Base-by-base conservation (phyloP, 306 rosid species). In the Prunus salicina region DNA sequence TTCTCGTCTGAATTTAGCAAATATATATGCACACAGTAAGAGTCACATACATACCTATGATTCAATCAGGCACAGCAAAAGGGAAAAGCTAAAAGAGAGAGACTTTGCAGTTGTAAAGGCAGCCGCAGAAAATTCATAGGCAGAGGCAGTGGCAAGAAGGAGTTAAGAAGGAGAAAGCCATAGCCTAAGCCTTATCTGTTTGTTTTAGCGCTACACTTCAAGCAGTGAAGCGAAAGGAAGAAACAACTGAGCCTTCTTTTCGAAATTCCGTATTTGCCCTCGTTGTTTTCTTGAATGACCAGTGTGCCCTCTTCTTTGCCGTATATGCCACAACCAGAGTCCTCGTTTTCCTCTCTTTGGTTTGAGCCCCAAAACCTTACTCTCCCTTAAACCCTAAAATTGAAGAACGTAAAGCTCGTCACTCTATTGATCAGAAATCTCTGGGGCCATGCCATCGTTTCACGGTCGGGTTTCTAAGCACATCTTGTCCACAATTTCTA, bases 401-500 rank as follows among this genome's bases (percentile, higher is more conserved):
- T 24, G 9, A 9, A 69, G 64, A 25, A 25, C 9, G 32, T 8
- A 16, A 73, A 45, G 8, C 19, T 73, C 20, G 34, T 6, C 3
- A 6, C n/a, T 58, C 8, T 3, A 67, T 47, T 5, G 32, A 51
- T 43, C 69, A 43, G 64, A 24, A 28, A 67, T 25, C 30, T 34
- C 12, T 51, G 78, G 28, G 43, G 62, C 28, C 63, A 81, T 88
- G 86, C 80, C 77, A 24, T 43, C 76, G 11, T 76, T 74, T 65
- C 77, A 43, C 55, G 41, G 71, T 62, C 75, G 70, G 49, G 67
- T 84, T 79, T 51, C 61, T 19, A 84, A 83, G 73, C 76, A 76
- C 57, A 72, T 79, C 43, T 71, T 75, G 51, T 43, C 83, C 50
- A 45, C 16, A 24, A 5, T 78, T 71, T 76, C 62, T 60, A 82